A percentile compares a stretch with the other conserved stretches of the same genome.
Evolutionary conservation across 202 grass and related monocot genomes (phyloP).

Genomic region (Miscanthus sacchariflorus): DNA sequence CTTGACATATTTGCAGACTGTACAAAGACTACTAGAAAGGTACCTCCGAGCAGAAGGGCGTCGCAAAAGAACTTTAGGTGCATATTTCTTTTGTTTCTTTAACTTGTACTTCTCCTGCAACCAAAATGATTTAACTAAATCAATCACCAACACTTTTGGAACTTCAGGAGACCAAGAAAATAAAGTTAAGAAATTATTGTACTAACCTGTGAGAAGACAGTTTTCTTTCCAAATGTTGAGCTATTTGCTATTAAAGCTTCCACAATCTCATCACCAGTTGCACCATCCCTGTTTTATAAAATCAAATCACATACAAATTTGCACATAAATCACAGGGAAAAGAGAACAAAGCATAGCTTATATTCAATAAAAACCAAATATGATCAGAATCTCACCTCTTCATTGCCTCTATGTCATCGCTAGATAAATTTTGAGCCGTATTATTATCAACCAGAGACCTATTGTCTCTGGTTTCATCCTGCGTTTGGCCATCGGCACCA

Average conservation of each 20-base stretch:
- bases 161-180: neutral
- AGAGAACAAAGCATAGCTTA: neutral
- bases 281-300: conserved; percentile 66
- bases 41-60: conserved; percentile 83
- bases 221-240: conserved; percentile 90
- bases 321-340: neutral
- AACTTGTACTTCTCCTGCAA: conserved; percentile 95
- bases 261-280: conserved; percentile 79
- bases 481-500: conserved; percentile 35
- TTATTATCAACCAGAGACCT: conserved; percentile 92
- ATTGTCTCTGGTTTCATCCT: conserved; percentile 78
- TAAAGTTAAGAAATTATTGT: conserved; percentile 17
- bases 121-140: conserved; percentile 5
- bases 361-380: neutral
- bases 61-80: conserved; percentile 89
- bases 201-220: conserved; percentile 84
- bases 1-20: neutral
- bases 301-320: conserved; percentile 20
- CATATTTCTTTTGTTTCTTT: conserved; percentile 99
- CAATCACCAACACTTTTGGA: neutral
- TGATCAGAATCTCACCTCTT: conserved; percentile 56
- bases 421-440: conserved; percentile 87
- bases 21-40: neutral
- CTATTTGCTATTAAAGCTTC: conserved; percentile 96
- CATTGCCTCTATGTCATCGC: conserved; percentile 90